These are phyloP conservation scores for Thalassiosira profunda DNA, from an alignment of 108 stramenopile genomes.

Conservation along the genomic window DNA sequence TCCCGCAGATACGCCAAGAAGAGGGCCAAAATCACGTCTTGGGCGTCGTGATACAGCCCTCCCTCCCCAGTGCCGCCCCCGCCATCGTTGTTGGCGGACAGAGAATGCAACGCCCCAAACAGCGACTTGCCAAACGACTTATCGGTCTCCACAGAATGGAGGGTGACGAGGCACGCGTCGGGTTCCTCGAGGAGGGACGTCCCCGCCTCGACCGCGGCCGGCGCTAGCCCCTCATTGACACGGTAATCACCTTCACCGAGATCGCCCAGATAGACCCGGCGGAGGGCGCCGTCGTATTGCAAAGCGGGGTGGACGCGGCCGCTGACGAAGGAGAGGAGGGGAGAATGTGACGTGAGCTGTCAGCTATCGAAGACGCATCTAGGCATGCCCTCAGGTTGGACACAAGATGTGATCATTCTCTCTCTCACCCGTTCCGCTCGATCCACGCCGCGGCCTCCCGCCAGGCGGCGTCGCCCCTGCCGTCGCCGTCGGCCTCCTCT, in stretches of 20 bases:
- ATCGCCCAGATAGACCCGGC: constrained; percentile 8
- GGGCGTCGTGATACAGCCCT: constrained; percentile 32
- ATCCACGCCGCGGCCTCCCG: constrained; percentile 22
- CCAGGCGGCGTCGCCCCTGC: constrained; percentile 9
- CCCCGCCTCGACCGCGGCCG: constrained; percentile 2
- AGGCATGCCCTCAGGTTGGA: no score
- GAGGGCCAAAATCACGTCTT: constrained; percentile 50
- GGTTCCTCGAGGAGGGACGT: constrained; percentile 19
- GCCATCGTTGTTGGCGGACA: not conserved
- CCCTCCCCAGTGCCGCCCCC: not conserved
- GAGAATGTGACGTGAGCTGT: no score
- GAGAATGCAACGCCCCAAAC: constrained; percentile 28
- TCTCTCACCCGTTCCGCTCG: constrained; percentile 25
- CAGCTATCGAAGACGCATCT: no score
- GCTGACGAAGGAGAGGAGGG: no score
- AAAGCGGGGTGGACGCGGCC: constrained; percentile 27
- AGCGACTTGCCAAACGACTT: constrained; percentile 27
- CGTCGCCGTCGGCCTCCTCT: no score
- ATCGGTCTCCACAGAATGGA: constrained; percentile 27
- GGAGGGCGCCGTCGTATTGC: constrained; percentile 13
- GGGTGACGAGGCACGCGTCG: constrained; percentile 20
- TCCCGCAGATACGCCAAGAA: constrained; percentile 40
- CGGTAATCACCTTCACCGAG: not conserved
- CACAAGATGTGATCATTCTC: no score
- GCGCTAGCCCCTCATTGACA: not conserved